A percentile compares a stretch with the other conserved stretches of the same genome.
Evolutionary conservation across 305 asterid genomes (phyloP).

Genomic region (Ruellia speciosa): DNA sequence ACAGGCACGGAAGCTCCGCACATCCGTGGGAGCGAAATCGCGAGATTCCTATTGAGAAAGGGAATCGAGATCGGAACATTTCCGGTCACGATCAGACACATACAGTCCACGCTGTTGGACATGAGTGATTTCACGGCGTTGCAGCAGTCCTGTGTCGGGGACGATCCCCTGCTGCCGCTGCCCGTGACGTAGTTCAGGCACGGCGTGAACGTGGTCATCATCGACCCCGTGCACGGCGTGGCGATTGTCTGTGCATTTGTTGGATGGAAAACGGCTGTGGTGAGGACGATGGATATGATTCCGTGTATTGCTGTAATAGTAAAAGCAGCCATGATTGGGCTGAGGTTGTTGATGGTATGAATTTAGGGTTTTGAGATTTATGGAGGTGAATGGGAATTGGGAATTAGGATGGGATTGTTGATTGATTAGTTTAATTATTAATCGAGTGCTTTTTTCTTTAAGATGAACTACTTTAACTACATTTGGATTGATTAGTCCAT

Average conservation of each 20-base stretch:
- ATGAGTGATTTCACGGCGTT: constrained; percentile 32
- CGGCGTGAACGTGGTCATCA: constrained; percentile 41
- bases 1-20: constrained; percentile 33
- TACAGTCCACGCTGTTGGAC: constrained; percentile 39
- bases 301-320: constrained; percentile 1
- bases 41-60: constrained; percentile 33
- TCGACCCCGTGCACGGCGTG: constrained; percentile 41
- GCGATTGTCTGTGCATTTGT: constrained; percentile 41
- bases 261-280: neutral
- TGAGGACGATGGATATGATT: constrained; percentile 11
- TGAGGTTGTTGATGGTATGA: neutral
- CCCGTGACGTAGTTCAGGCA: constrained; percentile 50
- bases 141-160: constrained; percentile 52
- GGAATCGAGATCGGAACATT: constrained; percentile 59
- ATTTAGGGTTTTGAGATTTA: neutral
- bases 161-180: constrained; percentile 39
- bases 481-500: neutral
- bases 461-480: neutral
- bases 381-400: neutral
- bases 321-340: constrained; percentile 11
- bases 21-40: constrained; percentile 40
- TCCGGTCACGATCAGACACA: constrained; percentile 51
- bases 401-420: neutral
- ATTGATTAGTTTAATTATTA: neutral
- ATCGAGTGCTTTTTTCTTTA: neutral